Evolutionary conservation across 768 basidiomycete species (phyloP).

Genomic region (Hygrocybe coccinea): DNA sequence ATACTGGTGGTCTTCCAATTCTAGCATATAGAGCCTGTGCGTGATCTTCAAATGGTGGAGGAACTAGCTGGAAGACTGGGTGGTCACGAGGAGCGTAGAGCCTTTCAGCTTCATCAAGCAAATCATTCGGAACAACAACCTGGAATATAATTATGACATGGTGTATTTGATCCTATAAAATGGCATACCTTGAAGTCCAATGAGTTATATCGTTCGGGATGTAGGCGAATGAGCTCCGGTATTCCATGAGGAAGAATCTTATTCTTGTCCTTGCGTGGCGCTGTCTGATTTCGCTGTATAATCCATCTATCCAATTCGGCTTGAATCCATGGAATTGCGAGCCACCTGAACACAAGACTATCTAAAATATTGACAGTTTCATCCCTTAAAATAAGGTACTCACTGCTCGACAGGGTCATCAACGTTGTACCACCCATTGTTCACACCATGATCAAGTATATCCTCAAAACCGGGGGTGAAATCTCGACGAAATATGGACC

Average conservation of each 20-base stretch:
- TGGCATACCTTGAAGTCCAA: slow-evolving; percentile 31
- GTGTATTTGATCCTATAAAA: neutral
- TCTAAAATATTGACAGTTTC: slow-evolving; percentile 14
- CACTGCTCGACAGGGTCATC: slow-evolving; percentile 19
- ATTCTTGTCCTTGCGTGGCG: slow-evolving; percentile 21
- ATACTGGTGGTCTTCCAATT: slow-evolving; percentile 12
- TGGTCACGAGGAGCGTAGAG: slow-evolving; percentile 17
- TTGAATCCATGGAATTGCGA: slow-evolving; percentile 36
- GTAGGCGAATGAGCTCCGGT: slow-evolving; percentile 24
- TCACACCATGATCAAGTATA: slow-evolving; percentile 29
- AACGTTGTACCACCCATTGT: slow-evolving; percentile 26
- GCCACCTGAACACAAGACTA: slow-evolving; percentile 26
- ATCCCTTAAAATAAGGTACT: neutral
- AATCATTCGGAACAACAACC: slow-evolving; percentile 14
- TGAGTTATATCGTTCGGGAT: slow-evolving; percentile 22
- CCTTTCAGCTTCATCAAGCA: slow-evolving; percentile 12
- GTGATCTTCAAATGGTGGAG: slow-evolving; percentile 11
- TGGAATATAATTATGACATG: neutral
- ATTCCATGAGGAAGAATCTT: slow-evolving; percentile 36
- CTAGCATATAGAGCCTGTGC: slow-evolving; percentile 10
- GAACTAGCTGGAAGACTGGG: slow-evolving; percentile 18
- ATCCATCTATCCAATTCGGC: slow-evolving; percentile 29
- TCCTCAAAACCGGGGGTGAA: slow-evolving; percentile 37
- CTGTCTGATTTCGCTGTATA: slow-evolving; percentile 15
- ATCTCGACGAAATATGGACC: slow-evolving; percentile 33